phyloP scores from a whole-genome alignment of 257 asterid genomes.

The Forsythia viridissima region DNA sequence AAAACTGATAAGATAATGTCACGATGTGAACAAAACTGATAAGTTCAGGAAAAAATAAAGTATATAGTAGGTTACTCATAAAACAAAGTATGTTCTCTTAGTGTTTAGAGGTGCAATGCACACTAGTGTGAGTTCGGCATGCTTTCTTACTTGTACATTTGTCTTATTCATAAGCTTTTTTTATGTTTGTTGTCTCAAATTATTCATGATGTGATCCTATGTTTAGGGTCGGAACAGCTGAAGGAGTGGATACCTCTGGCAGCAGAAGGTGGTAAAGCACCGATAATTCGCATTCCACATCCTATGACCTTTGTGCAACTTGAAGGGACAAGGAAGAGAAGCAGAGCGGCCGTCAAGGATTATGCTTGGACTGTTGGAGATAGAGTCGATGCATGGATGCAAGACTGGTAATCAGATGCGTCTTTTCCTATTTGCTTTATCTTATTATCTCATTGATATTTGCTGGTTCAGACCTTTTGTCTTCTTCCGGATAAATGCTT shows the following conservation, averaged over 20 bases:
- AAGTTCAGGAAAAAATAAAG: neutral
- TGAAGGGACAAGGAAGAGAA: conserved; percentile 84
- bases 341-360: conserved; percentile 71
- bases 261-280: conserved; percentile 56
- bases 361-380: conserved; percentile 86
- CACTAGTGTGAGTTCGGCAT: neutral
- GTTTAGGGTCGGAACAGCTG: conserved; percentile 53
- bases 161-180: neutral
- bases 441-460: neutral
- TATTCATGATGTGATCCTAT: conserved; percentile 4
- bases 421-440: neutral
- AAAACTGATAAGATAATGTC: neutral
- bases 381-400: conserved; percentile 80
- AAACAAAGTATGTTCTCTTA: neutral
- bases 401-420: conserved; percentile 59
- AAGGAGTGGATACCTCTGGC: conserved; percentile 87
- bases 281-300: conserved; percentile 67
- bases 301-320: conserved; percentile 48
- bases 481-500: conserved; percentile 12
- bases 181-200: neutral
- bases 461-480: neutral
- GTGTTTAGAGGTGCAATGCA: neutral
- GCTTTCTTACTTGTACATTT: neutral
- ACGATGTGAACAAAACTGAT: neutral
- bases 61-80: too few relatives aligned